These are phyloP conservation scores for Ustilago xerochloae DNA, from an alignment of 1,284 basidiomycete genomes.

Conservation along the genomic window DNA sequence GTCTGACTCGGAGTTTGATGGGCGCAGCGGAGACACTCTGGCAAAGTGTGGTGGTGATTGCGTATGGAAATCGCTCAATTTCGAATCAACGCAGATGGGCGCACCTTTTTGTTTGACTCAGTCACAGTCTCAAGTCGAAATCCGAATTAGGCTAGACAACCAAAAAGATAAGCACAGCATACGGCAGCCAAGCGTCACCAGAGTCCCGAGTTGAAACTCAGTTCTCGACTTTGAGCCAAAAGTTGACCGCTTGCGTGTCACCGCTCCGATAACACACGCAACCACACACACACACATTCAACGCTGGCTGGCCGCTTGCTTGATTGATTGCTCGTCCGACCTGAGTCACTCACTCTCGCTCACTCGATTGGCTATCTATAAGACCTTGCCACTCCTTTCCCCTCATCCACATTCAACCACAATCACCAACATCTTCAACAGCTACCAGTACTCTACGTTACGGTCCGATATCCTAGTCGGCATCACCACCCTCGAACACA, in stretches of 20 bases:
- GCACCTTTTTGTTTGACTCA: too few relatives aligned
- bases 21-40: background rate
- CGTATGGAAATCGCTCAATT: constrained; percentile 13
- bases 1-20: background rate
- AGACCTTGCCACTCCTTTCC: constrained; percentile 24
- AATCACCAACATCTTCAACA: constrained; percentile 66
- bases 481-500: background rate
- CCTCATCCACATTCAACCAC: background rate
- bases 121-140: background rate
- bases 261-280: constrained; percentile 2
- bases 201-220: background rate
- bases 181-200: background rate
- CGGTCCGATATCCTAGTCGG: constrained; percentile 2
- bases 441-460: background rate
- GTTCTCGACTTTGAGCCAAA: background rate
- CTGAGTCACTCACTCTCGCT: constrained; percentile 29
- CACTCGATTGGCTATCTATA: constrained; percentile 15
- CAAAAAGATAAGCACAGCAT: constrained; percentile 3
- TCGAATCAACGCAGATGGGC: background rate
- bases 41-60: background rate
- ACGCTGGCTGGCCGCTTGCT: constrained; percentile 3
- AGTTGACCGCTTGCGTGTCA: constrained; percentile 1
- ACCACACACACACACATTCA: constrained; percentile 3
- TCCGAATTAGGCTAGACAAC: constrained; percentile 1
- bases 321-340: constrained; percentile 24